Conservation (phyloP, 139 green algal genomes). For the Chlamydomonas applanata region DNA sequence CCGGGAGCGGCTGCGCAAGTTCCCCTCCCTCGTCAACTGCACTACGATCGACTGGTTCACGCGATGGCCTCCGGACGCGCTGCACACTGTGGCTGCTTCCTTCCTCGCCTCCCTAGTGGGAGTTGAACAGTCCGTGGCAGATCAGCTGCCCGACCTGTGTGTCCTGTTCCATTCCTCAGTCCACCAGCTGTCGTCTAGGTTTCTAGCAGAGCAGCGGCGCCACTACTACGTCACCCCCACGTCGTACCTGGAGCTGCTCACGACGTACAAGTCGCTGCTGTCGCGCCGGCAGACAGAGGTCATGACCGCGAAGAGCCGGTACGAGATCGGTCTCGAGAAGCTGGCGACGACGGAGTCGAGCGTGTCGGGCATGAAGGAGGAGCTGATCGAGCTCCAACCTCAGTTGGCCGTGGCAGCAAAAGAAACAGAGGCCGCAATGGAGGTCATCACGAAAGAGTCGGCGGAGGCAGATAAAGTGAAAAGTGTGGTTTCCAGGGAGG, state of each 20-base stretch:
- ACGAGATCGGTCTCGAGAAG: slow-evolving; percentile 76
- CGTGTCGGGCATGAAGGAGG: slow-evolving; percentile 69
- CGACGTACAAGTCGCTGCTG: slow-evolving; percentile 67
- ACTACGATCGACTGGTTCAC: slow-evolving; percentile 78
- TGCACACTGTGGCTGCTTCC: slow-evolving; percentile 46
- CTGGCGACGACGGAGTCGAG: slow-evolving; percentile 60
- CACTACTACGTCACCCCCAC: slow-evolving; percentile 82
- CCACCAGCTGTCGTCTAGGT: slow-evolving; percentile 39
- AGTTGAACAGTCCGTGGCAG: slow-evolving; percentile 28
- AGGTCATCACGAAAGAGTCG: slow-evolving; percentile 50
- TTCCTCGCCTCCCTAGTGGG: slow-evolving; percentile 45
- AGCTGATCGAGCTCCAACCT: slow-evolving; percentile 80
- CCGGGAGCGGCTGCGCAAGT: slow-evolving; percentile 71
- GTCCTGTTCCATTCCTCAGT: slow-evolving; percentile 71
- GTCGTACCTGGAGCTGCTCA: slow-evolving; percentile 77
- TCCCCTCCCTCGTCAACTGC: slow-evolving; percentile 81
- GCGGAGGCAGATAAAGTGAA: slow-evolving; percentile 74
- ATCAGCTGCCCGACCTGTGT: slow-evolving; percentile 53
- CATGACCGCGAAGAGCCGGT: slow-evolving; percentile 58
- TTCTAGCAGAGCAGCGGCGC: slow-evolving; percentile 54
- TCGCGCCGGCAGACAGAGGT: slow-evolving; percentile 33
- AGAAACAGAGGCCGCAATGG: slow-evolving; percentile 73
- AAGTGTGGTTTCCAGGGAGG: slow-evolving; percentile 70
- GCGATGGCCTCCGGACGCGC: slow-evolving; percentile 49
- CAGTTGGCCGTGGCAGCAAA: slow-evolving; percentile 66